A percentile compares a stretch with the other conserved stretches of the same genome.
Evolutionary conservation across 768 basidiomycete genomes (phyloP).

Genomic region (Russula sp.): DNA sequence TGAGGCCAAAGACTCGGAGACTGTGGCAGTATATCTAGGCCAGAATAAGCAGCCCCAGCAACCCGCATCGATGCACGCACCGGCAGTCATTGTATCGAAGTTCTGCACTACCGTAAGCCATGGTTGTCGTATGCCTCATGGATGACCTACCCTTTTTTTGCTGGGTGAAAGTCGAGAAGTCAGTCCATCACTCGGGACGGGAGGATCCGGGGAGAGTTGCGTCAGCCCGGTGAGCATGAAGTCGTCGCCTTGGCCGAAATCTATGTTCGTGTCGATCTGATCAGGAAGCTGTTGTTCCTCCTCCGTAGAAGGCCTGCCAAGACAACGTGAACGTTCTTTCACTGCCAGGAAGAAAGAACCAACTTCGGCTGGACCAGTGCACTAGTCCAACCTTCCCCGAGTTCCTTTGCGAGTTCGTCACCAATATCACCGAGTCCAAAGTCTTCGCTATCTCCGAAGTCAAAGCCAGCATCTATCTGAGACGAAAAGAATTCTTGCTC

Average conservation of each 20-base stretch:
- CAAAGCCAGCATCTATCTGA: constrained; percentile 43
- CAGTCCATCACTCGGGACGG: not conserved
- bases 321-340: not conserved
- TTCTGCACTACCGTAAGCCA: constrained; percentile 1
- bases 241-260: constrained; percentile 23
- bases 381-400: constrained; percentile 64
- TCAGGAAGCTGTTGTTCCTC: constrained; percentile 9
- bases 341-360: not conserved
- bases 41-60: not conserved
- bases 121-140: not conserved
- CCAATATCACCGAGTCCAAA: constrained; percentile 56
- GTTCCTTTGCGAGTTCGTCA: constrained; percentile 68
- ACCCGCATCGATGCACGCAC: not conserved
- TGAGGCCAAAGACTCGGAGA: constrained; percentile 4
- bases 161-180: not conserved
- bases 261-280: constrained; percentile 28
- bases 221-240: constrained; percentile 21
- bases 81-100: constrained; percentile 11
- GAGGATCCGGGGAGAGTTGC: not conserved
- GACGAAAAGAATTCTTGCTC: constrained; percentile 48
- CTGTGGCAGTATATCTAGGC: constrained; percentile 1
- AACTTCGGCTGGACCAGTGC: constrained; percentile 27
- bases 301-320: not conserved
- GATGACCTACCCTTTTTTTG: constrained; percentile 20
- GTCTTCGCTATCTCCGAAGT: constrained; percentile 41